Percentiles rank a stretch among this genome's conserved stretches.
phyloP scores from a whole-genome alignment of 441 rosid genomes.

The Daphne laureola region DNA sequence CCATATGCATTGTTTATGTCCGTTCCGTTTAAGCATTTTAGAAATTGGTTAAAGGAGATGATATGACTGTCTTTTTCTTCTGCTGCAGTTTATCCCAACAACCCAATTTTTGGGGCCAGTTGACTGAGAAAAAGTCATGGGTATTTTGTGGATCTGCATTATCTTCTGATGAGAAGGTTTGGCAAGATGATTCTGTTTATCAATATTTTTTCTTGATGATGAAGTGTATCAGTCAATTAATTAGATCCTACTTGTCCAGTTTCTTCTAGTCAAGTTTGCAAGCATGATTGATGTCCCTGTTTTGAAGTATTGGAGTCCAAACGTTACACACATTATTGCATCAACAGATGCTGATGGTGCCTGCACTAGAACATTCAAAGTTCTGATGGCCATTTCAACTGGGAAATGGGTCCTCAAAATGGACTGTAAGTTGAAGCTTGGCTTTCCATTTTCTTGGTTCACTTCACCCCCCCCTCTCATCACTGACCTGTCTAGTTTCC shows the following conservation, averaged over 20 bases:
- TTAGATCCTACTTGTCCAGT: conserved; percentile 22
- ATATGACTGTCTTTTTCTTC: conserved; percentile 5
- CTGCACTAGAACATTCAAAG: conserved; percentile 70
- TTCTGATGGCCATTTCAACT: conserved; percentile 75
- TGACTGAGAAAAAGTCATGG: conserved; percentile 32
- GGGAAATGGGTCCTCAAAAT: conserved; percentile 78
- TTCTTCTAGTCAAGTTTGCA: conserved; percentile 51
- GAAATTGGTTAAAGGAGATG: background rate
- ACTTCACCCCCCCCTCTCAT: background rate
- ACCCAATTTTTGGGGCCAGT: conserved; percentile 21
- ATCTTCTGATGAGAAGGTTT: conserved; percentile 67
- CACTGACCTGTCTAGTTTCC: background rate
- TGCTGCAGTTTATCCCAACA: conserved; percentile 31
- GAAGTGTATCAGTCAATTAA: too few species aligned
- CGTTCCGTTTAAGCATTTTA: conserved; percentile 7
- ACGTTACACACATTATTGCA: conserved; percentile 82
- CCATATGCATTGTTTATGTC: too few species aligned
- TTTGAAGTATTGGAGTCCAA: conserved; percentile 62
- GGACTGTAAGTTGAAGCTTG: conserved; percentile 45
- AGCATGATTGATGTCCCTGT: conserved; percentile 42
- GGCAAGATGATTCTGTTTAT: conserved; percentile 13
- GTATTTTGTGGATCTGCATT: conserved; percentile 85
- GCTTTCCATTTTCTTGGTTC: background rate
- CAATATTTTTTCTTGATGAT: too few species aligned
- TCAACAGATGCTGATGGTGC: conserved; percentile 62